These are phyloP conservation scores for Helotiales sp. DNA, from an alignment of 2,329 filamentous ascomycete genomes.

Conservation along the genomic window DNA sequence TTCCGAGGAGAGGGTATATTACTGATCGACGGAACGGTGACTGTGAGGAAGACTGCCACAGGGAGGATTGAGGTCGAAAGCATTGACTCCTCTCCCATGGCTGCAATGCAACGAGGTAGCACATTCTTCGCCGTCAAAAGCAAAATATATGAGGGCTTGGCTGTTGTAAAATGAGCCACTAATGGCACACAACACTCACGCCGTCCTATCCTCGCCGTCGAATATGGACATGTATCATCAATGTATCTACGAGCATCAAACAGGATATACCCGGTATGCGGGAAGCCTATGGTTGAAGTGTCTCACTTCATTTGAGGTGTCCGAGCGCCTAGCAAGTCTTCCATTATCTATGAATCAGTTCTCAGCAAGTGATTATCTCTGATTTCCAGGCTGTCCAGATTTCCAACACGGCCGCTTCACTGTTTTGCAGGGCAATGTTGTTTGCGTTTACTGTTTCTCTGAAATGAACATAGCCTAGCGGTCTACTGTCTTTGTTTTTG, in stretches of 20 bases:
- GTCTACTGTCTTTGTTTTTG: too few species aligned
- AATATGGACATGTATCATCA: constrained; percentile 19
- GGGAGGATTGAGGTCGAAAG: constrained; percentile 87
- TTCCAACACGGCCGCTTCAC: too few species aligned
- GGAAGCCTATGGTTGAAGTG: not conserved
- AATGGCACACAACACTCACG: not conserved
- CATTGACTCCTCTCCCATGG: constrained; percentile 55
- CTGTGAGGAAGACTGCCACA: constrained; percentile 84
- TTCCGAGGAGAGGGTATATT: constrained; percentile 92
- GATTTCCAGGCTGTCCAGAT: too few species aligned
- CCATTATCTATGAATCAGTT: too few species aligned
- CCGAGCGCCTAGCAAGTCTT: too few species aligned
- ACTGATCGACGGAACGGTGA: constrained; percentile 83
- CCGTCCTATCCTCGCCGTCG: constrained; percentile 7
- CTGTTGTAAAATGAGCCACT: constrained; percentile 71
- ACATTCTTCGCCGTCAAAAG: constrained; percentile 86
- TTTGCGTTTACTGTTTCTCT: too few species aligned
- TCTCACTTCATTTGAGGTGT: not conserved
- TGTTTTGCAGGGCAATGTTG: too few species aligned
- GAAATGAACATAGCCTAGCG: too few species aligned
- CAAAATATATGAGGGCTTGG: constrained; percentile 91
- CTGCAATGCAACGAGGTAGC: constrained; percentile 47
- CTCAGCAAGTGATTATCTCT: too few species aligned
- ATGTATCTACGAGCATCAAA: constrained; percentile 14
- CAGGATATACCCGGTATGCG: not conserved